Percentiles rank a stretch among this genome's conserved stretches.
Evolutionary conservation across 2,329 filamentous ascomycete genomes (phyloP).

Genomic region (Coccinonectria pachysandricola): DNA sequence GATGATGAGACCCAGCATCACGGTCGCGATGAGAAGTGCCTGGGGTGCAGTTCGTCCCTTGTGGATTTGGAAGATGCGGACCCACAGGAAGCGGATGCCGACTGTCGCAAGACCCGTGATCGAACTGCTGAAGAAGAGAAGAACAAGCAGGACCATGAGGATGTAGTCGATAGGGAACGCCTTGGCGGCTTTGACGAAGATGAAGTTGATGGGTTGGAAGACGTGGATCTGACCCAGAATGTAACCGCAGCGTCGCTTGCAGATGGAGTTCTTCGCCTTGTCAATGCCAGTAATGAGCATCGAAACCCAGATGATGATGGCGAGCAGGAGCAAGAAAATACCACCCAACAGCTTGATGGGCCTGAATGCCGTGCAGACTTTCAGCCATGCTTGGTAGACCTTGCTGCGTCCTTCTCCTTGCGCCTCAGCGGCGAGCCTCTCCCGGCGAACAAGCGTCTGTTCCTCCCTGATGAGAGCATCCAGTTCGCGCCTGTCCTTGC

Average conservation of each 20-base stretch:
- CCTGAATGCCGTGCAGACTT: slow-evolving; percentile 69
- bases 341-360: slow-evolving; percentile 84
- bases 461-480: slow-evolving; percentile 84
- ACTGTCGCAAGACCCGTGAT: slow-evolving; percentile 77
- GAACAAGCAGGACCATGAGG: slow-evolving; percentile 71
- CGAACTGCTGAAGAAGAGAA: slow-evolving; percentile 82
- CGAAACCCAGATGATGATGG: slow-evolving; percentile 71
- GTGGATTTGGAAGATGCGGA: slow-evolving; percentile 83
- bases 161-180: slow-evolving; percentile 89
- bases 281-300: slow-evolving; percentile 96
- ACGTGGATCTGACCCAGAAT: slow-evolving; percentile 79
- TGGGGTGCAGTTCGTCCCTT: slow-evolving; percentile 85
- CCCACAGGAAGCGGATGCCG: slow-evolving; percentile 93
- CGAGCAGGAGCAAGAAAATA: slow-evolving; percentile 62
- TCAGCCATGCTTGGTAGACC: slow-evolving; percentile 68
- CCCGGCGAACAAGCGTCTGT: slow-evolving; percentile 78
- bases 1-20: slow-evolving; percentile 80
- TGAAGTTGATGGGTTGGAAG: slow-evolving; percentile 90
- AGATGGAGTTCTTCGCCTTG: slow-evolving; percentile 91
- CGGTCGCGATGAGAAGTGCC: slow-evolving; percentile 80
- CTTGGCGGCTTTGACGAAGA: slow-evolving; percentile 63
- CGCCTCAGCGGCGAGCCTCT: slow-evolving; percentile 76
- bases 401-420: slow-evolving; percentile 66
- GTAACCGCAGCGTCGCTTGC: slow-evolving; percentile 84
- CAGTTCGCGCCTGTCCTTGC: slow-evolving; percentile 81